Percentiles rank a stretch among this genome's conserved stretches.
Conservation (phyloP, 352 stramenopile species). For the Globisporangium cylindrosporum region DNA sequence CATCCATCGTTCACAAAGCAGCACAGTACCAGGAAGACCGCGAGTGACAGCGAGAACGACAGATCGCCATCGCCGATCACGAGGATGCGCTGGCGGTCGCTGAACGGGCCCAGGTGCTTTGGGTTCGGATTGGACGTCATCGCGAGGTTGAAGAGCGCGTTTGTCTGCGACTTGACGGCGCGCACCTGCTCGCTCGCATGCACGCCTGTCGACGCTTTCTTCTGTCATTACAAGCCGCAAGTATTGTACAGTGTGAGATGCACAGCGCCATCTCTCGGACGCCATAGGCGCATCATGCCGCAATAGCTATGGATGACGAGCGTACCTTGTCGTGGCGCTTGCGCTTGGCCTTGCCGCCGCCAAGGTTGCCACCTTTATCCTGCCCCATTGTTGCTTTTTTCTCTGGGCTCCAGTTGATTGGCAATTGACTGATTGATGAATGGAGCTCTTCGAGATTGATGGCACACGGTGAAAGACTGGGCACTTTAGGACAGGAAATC, state of each 20-base stretch:
- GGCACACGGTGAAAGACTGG: background rate
- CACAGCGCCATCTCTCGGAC: background rate
- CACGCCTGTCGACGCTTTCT: constrained; percentile 23
- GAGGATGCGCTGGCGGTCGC: constrained; percentile 70
- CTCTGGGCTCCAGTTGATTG: constrained; percentile 1
- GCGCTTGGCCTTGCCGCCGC: constrained; percentile 17
- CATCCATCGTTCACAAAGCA: background rate
- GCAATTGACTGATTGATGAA: background rate
- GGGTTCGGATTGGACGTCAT: constrained; percentile 82
- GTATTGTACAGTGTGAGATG: background rate
- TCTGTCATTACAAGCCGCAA: background rate
- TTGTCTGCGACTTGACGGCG: constrained; percentile 57
- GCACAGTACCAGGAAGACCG: constrained; percentile 57
- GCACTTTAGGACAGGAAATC: background rate
- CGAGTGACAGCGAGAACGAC: constrained; percentile 75
- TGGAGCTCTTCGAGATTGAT: background rate
- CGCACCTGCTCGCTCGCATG: constrained; percentile 23
- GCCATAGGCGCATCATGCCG: background rate
- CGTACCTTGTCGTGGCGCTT: constrained; percentile 18
- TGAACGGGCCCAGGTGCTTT: constrained; percentile 73
- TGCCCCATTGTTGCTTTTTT: constrained; percentile 13
- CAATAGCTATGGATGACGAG: background rate
- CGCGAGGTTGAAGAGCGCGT: constrained; percentile 64
- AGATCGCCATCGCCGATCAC: constrained; percentile 86
- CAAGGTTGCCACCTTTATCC: constrained; percentile 18